These are phyloP conservation scores for Cinchona pubescens DNA, from an alignment of 257 asterid genomes.

Conservation along the genomic window DNA sequence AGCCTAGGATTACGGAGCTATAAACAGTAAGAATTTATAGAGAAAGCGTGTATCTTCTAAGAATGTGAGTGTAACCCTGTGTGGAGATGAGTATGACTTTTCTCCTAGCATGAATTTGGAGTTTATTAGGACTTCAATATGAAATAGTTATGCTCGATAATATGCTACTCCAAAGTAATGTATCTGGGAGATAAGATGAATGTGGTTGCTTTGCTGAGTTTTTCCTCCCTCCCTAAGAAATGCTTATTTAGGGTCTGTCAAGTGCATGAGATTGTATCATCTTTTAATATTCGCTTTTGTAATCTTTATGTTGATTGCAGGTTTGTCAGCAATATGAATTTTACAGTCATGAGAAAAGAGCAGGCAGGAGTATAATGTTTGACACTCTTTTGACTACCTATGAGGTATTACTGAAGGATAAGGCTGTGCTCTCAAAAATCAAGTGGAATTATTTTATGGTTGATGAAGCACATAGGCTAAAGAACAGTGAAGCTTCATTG, in stretches of 20 bases:
- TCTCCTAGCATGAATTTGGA: neutral
- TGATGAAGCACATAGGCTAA: conserved; percentile 98
- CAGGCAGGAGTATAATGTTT: conserved; percentile 68
- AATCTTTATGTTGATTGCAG: conserved; percentile 41
- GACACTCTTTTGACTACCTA: conserved; percentile 92
- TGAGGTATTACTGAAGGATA: conserved; percentile 92
- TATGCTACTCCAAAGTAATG: neutral
- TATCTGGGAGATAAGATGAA: neutral
- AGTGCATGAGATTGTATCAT: neutral
- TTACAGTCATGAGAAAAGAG: conserved; percentile 64
- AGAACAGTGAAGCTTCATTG: conserved; percentile 96
- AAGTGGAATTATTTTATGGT: conserved; percentile 98
- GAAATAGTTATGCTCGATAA: neutral
- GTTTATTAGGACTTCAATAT: neutral
- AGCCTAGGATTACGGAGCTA: too few relatives aligned
- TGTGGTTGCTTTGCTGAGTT: neutral
- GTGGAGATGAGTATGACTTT: neutral
- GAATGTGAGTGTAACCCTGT: neutral
- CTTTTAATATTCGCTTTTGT: conserved; percentile 2
- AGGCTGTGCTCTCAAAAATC: conserved; percentile 83
- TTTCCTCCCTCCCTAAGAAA: neutral
- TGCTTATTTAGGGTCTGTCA: neutral
- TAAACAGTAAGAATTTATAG: too few relatives aligned
- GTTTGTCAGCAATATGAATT: conserved; percentile 96
- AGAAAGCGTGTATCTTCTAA: neutral